Conservation (phyloP, 768 basidiomycete genomes). For the Leucocoprinus leucothites region DNA sequence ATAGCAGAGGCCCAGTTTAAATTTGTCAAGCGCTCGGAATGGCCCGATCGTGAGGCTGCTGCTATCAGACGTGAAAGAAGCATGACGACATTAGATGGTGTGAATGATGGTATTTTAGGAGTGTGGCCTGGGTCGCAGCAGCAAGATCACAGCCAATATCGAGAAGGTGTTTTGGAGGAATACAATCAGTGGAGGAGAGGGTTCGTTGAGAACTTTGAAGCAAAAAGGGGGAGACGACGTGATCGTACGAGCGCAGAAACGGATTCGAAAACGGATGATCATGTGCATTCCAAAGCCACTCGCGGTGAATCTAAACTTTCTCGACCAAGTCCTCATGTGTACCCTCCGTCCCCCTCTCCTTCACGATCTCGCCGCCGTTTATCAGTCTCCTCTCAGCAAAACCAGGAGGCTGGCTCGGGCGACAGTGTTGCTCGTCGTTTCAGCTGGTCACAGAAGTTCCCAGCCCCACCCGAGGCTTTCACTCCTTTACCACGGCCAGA, state of each 20-base stretch:
- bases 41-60: conserved; percentile 78
- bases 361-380: conserved; percentile 39
- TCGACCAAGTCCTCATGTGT: conserved; percentile 42
- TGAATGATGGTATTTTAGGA: conserved; percentile 41
- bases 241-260: conserved; percentile 47
- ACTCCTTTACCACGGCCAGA: conserved; percentile 18
- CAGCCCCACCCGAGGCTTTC: conserved; percentile 9
- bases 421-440: neutral
- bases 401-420: conserved; percentile 3
- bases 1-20: conserved; percentile 71
- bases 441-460: neutral
- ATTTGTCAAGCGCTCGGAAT: conserved; percentile 82
- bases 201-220: conserved; percentile 21
- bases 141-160: conserved; percentile 26
- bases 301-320: conserved; percentile 35
- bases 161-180: conserved; percentile 44
- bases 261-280: conserved; percentile 27
- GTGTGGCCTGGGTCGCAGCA: conserved; percentile 33
- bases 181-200: conserved; percentile 59
- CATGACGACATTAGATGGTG: conserved; percentile 53
- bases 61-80: conserved; percentile 70
- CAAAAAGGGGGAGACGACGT: conserved; percentile 60
- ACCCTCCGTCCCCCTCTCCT: conserved; percentile 54
- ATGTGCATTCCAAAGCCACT: conserved; percentile 25
- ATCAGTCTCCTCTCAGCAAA: conserved; percentile 17